Percentiles rank a stretch among this genome's conserved stretches.
Evolutionary conservation across 805 yeast genomes (phyloP).

Genomic region (Allodekkera sacchari): DNA sequence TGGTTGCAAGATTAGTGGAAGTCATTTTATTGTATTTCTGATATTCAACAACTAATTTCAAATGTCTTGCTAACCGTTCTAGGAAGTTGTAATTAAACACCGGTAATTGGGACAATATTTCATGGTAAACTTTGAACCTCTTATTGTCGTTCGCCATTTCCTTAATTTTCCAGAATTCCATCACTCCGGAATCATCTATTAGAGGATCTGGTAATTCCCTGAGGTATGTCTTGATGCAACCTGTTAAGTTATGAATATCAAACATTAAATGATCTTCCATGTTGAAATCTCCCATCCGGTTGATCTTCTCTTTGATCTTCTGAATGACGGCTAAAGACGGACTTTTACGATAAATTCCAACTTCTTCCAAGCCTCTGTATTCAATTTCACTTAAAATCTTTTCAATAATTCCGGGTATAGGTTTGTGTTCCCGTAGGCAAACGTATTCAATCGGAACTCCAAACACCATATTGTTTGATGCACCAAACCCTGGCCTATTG

Average conservation of each 20-base stretch:
- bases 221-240: constrained; percentile 74
- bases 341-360: constrained; percentile 76
- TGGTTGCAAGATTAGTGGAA: constrained; percentile 83
- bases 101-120: constrained; percentile 40
- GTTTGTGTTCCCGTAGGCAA: constrained; percentile 60
- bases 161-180: constrained; percentile 38
- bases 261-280: constrained; percentile 36
- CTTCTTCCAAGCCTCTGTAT: constrained; percentile 79
- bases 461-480: constrained; percentile 41
- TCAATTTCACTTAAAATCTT: constrained; percentile 70
- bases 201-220: constrained; percentile 85
- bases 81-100: constrained; percentile 57
- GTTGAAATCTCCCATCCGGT: constrained; percentile 37
- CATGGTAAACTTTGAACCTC: constrained; percentile 19
- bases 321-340: constrained; percentile 41
- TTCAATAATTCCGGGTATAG: constrained; percentile 59
- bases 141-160: constrained; percentile 14
- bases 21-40: constrained; percentile 77
- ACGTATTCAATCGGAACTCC: constrained; percentile 78
- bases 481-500: constrained; percentile 15
- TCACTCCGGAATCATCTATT: constrained; percentile 59
- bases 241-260: constrained; percentile 81
- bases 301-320: constrained; percentile 35
- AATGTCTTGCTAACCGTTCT: constrained; percentile 58
- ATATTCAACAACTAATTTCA: constrained; percentile 58